Conservation (phyloP, 2,329 filamentous ascomycete species). For the Fusarium torreyae region DNA sequence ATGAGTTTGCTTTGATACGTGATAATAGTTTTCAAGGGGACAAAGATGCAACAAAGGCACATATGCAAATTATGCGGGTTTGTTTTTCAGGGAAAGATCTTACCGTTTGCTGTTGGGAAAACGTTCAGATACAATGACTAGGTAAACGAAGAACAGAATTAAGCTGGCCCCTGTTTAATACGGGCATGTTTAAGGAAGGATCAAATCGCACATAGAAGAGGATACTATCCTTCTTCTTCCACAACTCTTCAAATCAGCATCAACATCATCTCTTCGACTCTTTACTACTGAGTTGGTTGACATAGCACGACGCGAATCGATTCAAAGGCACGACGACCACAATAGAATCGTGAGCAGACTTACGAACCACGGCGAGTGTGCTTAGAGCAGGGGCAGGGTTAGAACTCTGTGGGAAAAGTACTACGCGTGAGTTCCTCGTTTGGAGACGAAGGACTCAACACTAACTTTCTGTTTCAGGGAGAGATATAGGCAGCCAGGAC, state of each 20-base stretch:
- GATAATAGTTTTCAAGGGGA: conserved; percentile 13
- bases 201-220: not conserved
- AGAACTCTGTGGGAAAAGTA: not conserved
- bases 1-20: conserved; percentile 18
- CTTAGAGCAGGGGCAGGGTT: not conserved
- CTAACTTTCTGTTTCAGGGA: conserved; percentile 1
- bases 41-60: conserved; percentile 26
- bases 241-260: not conserved
- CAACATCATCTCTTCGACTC: not conserved
- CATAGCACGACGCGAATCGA: not conserved
- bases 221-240: not conserved
- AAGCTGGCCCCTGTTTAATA: conserved; percentile 1
- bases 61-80: conserved; percentile 1
- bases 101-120: conserved; percentile 17
- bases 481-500: not conserved
- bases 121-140: conserved; percentile 2
- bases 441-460: not conserved
- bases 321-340: not conserved
- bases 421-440: not conserved
- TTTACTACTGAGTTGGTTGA: not conserved
- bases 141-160: not conserved
- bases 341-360: not conserved
- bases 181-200: not conserved
- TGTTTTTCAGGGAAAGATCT: not conserved
- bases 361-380: not conserved